Base-by-base conservation (phyloP, 805 yeast genomes). In the Yamadazyma endophytica region DNA sequence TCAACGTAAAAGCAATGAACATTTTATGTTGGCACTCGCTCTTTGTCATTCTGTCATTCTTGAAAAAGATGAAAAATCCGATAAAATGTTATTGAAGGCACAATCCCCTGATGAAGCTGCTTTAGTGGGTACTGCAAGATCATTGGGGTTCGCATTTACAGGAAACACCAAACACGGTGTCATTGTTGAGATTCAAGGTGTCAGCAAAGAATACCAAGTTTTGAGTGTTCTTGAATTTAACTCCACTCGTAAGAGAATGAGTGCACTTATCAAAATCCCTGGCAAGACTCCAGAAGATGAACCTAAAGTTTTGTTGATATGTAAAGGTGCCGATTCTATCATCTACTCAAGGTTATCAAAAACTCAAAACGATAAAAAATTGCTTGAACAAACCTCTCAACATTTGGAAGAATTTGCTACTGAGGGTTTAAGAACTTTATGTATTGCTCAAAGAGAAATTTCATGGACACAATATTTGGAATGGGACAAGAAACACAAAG, bases 41-140 rank as follows among this genome's bases (percentile, higher is more conserved):
- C 59, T 83, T 14, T 83, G 92, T 45, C 89, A 83, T 47, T 75
- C 87, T 4, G 92, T 80, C n/a, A n/a, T n/a, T n/a, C n/a, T 78
- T 17, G 94, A 84, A 47, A 70, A 73, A 22, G 78, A 79, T 39
- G 79, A 78, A 23, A 66, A 68, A 16, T 68, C 76, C 43, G 70
- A 61, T 1, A 78, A 69, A 37, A 44, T 72, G 31, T 61, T 75
- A 16, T 58, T 82, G 22, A 79, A 81, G 47, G 92, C 92, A 0
- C 92, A 83, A 52, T 79, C 88, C 16, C 94, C 94, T 0, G 94
- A 84, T 65, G 94, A 84, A 56, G 88, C 89, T 17, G 92, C 94
- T 1, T 68, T 84, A 35, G 94, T 84, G 11, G 80, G 79, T 11
- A 82, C 92, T 13, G 92, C 92, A 0, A 70, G 89, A 52, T 81